These are phyloP conservation scores for Cetraspora pellucida DNA, from an alignment of 192 early-diverging fungal genomes.

Conservation along the genomic window DNA sequence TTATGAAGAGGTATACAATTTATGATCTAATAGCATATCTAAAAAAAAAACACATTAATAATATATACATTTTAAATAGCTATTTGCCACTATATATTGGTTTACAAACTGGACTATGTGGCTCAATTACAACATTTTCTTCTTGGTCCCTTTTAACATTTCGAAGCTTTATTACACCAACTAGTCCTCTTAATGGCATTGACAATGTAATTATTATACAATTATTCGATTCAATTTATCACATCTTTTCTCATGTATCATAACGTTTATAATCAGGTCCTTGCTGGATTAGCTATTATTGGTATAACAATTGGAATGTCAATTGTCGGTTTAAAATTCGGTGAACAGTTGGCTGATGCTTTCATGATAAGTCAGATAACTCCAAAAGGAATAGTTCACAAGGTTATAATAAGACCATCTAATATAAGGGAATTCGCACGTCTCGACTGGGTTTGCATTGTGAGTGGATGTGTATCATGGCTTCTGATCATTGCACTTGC, in stretches of 20 bases:
- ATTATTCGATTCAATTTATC: not conserved
- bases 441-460: constrained; percentile 9
- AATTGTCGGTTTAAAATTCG: constrained; percentile 47
- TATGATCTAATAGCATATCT: not conserved
- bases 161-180: constrained; percentile 40
- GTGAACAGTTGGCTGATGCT: constrained; percentile 47
- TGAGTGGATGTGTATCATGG: constrained; percentile 44
- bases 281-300: constrained; percentile 48
- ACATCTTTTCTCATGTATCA: not conserved
- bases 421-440: not conserved
- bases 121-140: constrained; percentile 83
- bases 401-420: not conserved
- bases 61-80: constrained; percentile 2
- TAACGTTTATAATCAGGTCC: constrained; percentile 17
- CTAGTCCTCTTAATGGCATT: constrained; percentile 28
- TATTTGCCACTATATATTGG: constrained; percentile 55
- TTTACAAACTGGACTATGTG: constrained; percentile 72
- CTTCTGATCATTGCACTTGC: constrained; percentile 41
- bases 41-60: no score
- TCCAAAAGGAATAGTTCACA: not conserved
- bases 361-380: constrained; percentile 20
- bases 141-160: constrained; percentile 71
- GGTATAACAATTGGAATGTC: constrained; percentile 54
- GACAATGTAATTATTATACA: constrained; percentile 44
- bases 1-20: constrained; percentile 33